Percentiles rank a stretch among this genome's conserved stretches.
Conservation (phyloP, 192 early-diverging fungal species). For the Chytriomyces confervae region DNA sequence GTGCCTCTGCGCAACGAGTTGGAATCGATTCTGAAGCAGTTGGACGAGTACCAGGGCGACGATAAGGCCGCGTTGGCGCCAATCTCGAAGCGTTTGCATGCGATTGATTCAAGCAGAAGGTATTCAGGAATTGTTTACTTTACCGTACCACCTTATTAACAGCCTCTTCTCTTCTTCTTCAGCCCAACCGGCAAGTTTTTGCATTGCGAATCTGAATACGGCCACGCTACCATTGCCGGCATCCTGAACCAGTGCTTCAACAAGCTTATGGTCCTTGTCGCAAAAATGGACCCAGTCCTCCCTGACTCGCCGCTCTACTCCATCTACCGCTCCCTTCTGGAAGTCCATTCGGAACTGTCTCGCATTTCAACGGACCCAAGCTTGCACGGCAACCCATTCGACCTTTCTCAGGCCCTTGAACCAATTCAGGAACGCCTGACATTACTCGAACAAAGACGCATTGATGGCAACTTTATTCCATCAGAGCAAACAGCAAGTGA, state of each 20-base stretch:
- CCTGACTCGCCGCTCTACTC: slow-evolving; percentile 16
- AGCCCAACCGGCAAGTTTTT: slow-evolving; percentile 28
- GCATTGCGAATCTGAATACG: slow-evolving; percentile 7
- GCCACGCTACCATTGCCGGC: slow-evolving; percentile 34
- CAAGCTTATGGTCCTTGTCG: slow-evolving; percentile 21
- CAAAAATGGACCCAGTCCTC: slow-evolving; percentile 25
- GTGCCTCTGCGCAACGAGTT: slow-evolving; percentile 32
- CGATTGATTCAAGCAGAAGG: slow-evolving; percentile 31
- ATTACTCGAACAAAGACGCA: slow-evolving; percentile 14
- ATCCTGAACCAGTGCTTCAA: slow-evolving; percentile 33
- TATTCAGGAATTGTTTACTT: background rate
- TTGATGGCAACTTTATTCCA: slow-evolving; percentile 26
- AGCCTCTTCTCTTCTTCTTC: background rate
- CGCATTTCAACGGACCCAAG: slow-evolving; percentile 1
- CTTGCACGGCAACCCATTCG: slow-evolving; percentile 1
- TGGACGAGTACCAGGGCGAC: background rate
- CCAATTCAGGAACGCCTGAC: background rate
- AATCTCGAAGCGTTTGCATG: slow-evolving; percentile 27
- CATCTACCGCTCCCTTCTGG: slow-evolving; percentile 21
- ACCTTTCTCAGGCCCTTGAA: slow-evolving; percentile 16
- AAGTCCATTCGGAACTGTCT: slow-evolving; percentile 16
- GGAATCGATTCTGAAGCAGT: slow-evolving; percentile 13
- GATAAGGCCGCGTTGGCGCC: slow-evolving; percentile 21
- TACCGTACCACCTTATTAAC: background rate
- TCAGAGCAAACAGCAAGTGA: background rate